Evolutionary conservation across 2,329 filamentous ascomycete species (phyloP).

Genomic region (Aspergillus pseudonomiae): DNA sequence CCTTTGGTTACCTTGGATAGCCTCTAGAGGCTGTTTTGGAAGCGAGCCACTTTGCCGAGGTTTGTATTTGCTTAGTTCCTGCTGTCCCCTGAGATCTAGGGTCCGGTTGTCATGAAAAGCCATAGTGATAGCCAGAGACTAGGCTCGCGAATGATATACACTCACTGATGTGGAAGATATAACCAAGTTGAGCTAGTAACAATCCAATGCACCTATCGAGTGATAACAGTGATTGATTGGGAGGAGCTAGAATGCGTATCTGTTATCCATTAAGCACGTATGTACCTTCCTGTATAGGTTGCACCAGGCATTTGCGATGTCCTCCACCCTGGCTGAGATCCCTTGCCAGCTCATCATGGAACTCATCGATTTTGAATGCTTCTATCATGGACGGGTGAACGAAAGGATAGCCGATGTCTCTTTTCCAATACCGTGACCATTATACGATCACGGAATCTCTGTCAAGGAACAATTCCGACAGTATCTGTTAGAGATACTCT

Average conservation of each 20-base stretch:
- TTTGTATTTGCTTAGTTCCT: too few relatives aligned
- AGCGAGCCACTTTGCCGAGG: too few relatives aligned
- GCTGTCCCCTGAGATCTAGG: too few relatives aligned
- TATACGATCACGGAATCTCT: too few relatives aligned
- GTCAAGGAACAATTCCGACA: too few relatives aligned
- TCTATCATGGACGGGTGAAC: background rate
- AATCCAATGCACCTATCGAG: background rate
- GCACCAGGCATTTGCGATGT: background rate
- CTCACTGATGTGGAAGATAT: too few relatives aligned
- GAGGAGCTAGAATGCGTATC: background rate
- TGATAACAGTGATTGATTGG: background rate
- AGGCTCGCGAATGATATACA: too few relatives aligned
- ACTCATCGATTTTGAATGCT: background rate
- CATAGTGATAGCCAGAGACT: too few relatives aligned
- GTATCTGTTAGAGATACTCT: too few relatives aligned
- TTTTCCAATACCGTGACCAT: background rate
- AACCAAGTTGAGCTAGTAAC: background rate
- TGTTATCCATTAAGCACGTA: background rate
- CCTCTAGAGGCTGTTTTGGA: too few relatives aligned
- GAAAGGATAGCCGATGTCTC: background rate
- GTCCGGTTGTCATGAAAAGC: too few relatives aligned
- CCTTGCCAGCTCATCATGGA: background rate
- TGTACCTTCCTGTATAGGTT: background rate
- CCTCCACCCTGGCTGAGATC: background rate
- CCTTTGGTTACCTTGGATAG: too few relatives aligned